Evolutionary conservation across 2,329 filamentous ascomycete species (phyloP).

Genomic region (Xylaria sp.): DNA sequence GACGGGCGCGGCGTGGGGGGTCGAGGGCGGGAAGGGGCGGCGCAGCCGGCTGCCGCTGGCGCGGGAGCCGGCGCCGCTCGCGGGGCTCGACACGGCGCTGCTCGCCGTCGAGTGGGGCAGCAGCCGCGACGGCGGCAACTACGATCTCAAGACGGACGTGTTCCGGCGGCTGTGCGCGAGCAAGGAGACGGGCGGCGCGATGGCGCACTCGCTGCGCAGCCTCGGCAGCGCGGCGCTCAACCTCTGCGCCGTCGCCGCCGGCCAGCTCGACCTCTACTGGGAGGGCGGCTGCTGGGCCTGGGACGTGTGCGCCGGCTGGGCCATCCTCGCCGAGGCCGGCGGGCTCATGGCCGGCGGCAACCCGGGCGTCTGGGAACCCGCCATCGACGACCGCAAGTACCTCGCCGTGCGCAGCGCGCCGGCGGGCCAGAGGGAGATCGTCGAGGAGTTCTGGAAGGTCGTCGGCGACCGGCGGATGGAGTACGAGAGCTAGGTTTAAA

Average conservation of each 20-base stretch:
- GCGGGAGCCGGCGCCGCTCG: slow-evolving; percentile 56
- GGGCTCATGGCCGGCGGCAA: slow-evolving; percentile 74
- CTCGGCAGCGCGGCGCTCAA: slow-evolving; percentile 77
- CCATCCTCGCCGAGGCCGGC: slow-evolving; percentile 73
- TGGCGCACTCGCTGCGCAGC: slow-evolving; percentile 75
- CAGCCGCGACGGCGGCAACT: slow-evolving; percentile 70
- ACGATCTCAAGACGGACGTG: slow-evolving; percentile 67
- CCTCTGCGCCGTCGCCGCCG: slow-evolving; percentile 71
- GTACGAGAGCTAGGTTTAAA: slow-evolving; percentile 43
- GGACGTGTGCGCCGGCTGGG: slow-evolving; percentile 84
- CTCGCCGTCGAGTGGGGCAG: slow-evolving; percentile 76
- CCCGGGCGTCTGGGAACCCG: slow-evolving; percentile 69
- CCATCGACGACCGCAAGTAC: slow-evolving; percentile 62
- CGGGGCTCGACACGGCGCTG: slow-evolving; percentile 63
- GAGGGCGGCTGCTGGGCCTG: slow-evolving; percentile 84
- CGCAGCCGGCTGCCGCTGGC: slow-evolving; percentile 50
- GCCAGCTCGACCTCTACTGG: slow-evolving; percentile 76
- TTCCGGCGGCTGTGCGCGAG: slow-evolving; percentile 63
- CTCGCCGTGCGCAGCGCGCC: slow-evolving; percentile 64
- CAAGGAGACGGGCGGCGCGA: slow-evolving; percentile 66
- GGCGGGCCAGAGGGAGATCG: slow-evolving; percentile 61
- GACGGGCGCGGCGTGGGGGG: slow-evolving; percentile 45
- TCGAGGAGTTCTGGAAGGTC: slow-evolving; percentile 66
- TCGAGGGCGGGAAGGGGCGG: slow-evolving; percentile 40
- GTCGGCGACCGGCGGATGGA: slow-evolving; percentile 58